phyloP scores from a whole-genome alignment of 495 filamentous ascomycete species.

The Penicillium fimorum region DNA sequence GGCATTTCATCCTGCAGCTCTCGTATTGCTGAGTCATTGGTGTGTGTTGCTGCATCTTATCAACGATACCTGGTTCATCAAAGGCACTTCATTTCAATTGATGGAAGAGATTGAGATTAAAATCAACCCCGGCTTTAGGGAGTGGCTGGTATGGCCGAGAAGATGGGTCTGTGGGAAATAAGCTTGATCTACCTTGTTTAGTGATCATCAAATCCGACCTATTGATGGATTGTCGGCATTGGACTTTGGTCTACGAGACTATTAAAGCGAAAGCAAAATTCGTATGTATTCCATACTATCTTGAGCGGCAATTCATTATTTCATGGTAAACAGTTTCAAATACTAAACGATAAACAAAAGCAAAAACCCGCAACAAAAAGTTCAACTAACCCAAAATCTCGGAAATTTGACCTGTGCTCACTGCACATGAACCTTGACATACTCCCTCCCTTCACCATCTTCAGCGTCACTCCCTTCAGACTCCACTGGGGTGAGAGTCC shows the following conservation, averaged over 20 bases:
- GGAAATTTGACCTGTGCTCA: constrained; percentile 6
- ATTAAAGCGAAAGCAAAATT: neutral
- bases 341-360: too few relatives aligned
- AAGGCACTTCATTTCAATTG: constrained; percentile 29
- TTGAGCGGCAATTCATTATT: neutral
- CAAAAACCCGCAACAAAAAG: too few relatives aligned
- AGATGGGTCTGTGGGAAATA: constrained; percentile 17
- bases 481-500: constrained; percentile 21
- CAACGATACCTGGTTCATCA: constrained; percentile 42
- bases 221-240: neutral
- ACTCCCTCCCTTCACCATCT: constrained; percentile 29
- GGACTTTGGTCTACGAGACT: neutral
- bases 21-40: constrained; percentile 42
- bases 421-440: constrained; percentile 33
- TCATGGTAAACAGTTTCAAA: neutral
- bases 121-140: constrained; percentile 17
- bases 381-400: neutral
- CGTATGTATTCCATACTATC: neutral
- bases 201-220: neutral
- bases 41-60: constrained; percentile 40
- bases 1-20: constrained; percentile 46
- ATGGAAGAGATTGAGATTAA: constrained; percentile 24
- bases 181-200: neutral
- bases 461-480: constrained; percentile 25
- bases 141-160: constrained; percentile 27